These are phyloP conservation scores for Strobilomyces dryophilus DNA, from an alignment of 768 basidiomycete species.

Conservation along the genomic window DNA sequence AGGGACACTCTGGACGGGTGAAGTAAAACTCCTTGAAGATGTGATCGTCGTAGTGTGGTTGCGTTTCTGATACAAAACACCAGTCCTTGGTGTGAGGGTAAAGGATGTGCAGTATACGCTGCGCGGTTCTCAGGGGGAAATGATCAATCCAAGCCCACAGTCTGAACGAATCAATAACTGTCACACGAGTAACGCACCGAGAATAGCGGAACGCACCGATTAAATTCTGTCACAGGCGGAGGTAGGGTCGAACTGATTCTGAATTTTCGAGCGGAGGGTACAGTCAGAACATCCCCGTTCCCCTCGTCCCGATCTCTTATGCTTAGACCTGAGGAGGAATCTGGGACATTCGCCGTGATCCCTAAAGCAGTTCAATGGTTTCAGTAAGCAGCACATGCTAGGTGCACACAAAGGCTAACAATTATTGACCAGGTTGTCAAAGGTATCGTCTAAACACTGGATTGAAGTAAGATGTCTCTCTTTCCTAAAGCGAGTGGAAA, in stretches of 20 bases:
- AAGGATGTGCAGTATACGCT: constrained; percentile 41
- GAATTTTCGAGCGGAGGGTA: constrained; percentile 31
- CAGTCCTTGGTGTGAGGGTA: constrained; percentile 41
- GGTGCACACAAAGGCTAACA: constrained; percentile 18
- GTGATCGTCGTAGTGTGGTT: constrained; percentile 34
- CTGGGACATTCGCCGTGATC: constrained; percentile 27
- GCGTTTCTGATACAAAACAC: constrained; percentile 37
- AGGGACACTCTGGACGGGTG: constrained; percentile 23
- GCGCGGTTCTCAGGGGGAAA: constrained; percentile 31
- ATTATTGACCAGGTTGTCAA: constrained; percentile 27
- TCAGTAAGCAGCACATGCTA: constrained; percentile 1
- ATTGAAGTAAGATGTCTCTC: constrained; percentile 31
- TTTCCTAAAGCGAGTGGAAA: constrained; percentile 31
- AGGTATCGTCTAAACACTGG: constrained; percentile 21
- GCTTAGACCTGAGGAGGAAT: constrained; percentile 22
- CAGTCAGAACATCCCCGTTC: constrained; percentile 28
- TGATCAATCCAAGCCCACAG: constrained; percentile 31
- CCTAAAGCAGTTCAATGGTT: constrained; percentile 12
- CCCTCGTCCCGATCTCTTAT: constrained; percentile 23
- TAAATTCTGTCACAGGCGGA: constrained; percentile 30
- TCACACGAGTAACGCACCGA: background rate
- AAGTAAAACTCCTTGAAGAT: constrained; percentile 48
- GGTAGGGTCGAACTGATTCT: constrained; percentile 21
- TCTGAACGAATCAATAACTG: constrained; percentile 11
- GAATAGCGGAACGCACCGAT: constrained; percentile 20